phyloP scores from a whole-genome alignment of 176 grass and related monocot genomes.

The Oryza coarctata region DNA sequence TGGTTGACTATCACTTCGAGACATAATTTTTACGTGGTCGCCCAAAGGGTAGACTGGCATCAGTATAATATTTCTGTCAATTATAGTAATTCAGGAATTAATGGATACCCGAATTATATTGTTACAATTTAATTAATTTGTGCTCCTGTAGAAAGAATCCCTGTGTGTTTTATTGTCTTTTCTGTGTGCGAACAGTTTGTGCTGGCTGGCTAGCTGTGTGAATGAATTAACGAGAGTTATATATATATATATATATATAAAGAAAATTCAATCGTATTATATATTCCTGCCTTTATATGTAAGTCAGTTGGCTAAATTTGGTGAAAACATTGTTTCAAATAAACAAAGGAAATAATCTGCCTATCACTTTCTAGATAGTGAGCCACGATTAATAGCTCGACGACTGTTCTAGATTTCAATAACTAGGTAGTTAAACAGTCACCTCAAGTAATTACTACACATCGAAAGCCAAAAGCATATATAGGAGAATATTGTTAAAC shows the following conservation, averaged over 20 bases:
- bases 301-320: background rate
- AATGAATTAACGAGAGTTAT: background rate
- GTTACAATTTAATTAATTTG: no score
- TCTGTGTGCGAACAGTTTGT: no score
- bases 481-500: background rate
- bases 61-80: background rate
- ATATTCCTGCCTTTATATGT: background rate
- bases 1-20: background rate
- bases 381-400: background rate
- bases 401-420: conserved; percentile 4
- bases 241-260: no score
- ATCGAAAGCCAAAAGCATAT: conserved; percentile 28
- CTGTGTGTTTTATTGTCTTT: no score
- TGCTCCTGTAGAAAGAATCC: no score
- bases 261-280: background rate
- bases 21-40: background rate
- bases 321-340: background rate
- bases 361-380: background rate
- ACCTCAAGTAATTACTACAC: background rate
- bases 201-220: background rate
- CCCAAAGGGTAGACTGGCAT: background rate
- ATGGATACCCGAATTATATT: background rate
- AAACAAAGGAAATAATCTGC: background rate
- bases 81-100: background rate
- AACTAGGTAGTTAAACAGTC: conserved; percentile 24